Conservation (phyloP, 2,329 filamentous ascomycete genomes). For the Pestalotiopsis sp. region DNA sequence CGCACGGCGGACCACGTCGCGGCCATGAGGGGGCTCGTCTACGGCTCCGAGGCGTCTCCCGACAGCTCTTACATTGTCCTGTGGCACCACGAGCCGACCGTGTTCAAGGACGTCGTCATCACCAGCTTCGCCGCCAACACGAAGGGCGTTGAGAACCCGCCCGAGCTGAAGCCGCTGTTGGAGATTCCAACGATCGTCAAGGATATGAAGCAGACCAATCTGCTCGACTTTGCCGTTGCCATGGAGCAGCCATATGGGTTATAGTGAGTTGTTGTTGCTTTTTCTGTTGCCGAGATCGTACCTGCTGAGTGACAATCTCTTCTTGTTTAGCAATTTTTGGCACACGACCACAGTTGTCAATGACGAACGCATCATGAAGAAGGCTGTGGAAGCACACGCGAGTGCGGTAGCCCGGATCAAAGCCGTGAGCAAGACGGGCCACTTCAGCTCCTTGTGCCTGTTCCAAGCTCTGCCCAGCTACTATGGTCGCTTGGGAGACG, state of each 20-base stretch:
- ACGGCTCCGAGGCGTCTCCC: neutral
- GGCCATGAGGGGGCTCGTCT: too few relatives aligned
- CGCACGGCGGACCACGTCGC: too few relatives aligned
- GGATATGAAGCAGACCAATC: slow-evolving; percentile 11
- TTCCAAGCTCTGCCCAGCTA: slow-evolving; percentile 41
- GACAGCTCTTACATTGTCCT: slow-evolving; percentile 12
- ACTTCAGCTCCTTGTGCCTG: slow-evolving; percentile 43
- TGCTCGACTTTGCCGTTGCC: slow-evolving; percentile 3
- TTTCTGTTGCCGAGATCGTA: neutral
- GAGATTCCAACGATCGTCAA: slow-evolving; percentile 16
- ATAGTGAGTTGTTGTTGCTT: neutral
- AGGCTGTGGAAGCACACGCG: slow-evolving; percentile 30
- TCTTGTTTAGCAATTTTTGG: slow-evolving; percentile 19
- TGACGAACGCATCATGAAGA: slow-evolving; percentile 28
- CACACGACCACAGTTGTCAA: slow-evolving; percentile 28
- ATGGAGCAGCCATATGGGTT: slow-evolving; percentile 4
- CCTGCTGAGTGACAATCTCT: neutral
- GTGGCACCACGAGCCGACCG: slow-evolving; percentile 6
- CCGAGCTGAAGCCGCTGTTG: slow-evolving; percentile 6
- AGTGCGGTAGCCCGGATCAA: slow-evolving; percentile 17
- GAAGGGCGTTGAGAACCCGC: slow-evolving; percentile 5
- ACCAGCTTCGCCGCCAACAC: slow-evolving; percentile 9
- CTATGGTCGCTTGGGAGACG: slow-evolving; percentile 38
- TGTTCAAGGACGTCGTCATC: slow-evolving; percentile 2
- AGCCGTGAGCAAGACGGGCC: slow-evolving; percentile 34